Evolutionary conservation across 352 stramenopile genomes (phyloP).

Genomic region (Phytophthora citrophthora): DNA sequence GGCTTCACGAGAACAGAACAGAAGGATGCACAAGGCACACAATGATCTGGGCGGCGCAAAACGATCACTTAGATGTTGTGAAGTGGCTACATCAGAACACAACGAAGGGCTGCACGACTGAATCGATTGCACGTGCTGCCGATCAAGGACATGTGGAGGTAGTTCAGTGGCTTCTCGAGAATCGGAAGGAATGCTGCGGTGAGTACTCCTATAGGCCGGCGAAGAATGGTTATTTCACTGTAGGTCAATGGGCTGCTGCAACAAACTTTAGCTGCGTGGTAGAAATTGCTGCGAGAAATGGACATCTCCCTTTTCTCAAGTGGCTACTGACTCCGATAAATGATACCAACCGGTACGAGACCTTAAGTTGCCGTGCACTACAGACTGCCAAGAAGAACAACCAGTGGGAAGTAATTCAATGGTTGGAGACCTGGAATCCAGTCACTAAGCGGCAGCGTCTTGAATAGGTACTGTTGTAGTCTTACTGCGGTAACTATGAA

Average conservation of each 20-base stretch:
- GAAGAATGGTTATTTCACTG: constrained; percentile 1
- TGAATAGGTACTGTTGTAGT: not conserved
- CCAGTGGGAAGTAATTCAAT: constrained; percentile 15
- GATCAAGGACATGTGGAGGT: constrained; percentile 1
- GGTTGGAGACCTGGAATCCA: constrained; percentile 23
- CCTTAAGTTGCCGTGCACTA: constrained; percentile 5
- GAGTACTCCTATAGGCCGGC: constrained; percentile 4
- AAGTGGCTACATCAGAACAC: constrained; percentile 13
- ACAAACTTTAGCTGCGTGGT: constrained; percentile 9
- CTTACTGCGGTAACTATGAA: not conserved
- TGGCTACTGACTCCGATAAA: constrained; percentile 12
- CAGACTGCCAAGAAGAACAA: constrained; percentile 19
- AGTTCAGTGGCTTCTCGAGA: constrained; percentile 8
- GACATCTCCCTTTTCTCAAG: constrained; percentile 11
- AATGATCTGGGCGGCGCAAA: constrained; percentile 10
- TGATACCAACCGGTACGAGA: not conserved
- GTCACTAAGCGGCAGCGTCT: too few species aligned
- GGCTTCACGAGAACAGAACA: constrained; percentile 8
- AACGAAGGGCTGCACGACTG: constrained; percentile 3
- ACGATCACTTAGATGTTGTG: constrained; percentile 4
- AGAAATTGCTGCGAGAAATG: constrained; percentile 9
- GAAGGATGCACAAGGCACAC: constrained; percentile 6
- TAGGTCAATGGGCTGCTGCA: constrained; percentile 6
- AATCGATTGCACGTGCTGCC: constrained; percentile 4
- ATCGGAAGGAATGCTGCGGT: constrained; percentile 7